Evolutionary conservation across 306 rosid species (phyloP).

Genomic region (Hippophae gyantsensis): DNA sequence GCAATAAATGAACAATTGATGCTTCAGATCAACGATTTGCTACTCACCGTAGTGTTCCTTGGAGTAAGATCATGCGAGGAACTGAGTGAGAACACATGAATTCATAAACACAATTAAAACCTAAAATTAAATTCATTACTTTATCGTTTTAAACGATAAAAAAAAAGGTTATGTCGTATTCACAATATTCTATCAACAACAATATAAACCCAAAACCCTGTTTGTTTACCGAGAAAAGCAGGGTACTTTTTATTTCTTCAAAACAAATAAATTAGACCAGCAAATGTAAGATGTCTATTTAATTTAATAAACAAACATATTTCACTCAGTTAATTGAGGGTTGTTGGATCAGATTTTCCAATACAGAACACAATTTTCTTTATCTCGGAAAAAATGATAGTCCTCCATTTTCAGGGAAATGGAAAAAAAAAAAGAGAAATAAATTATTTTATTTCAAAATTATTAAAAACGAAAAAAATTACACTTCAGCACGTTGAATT

Average conservation of each 20-base stretch:
- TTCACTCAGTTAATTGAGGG: no score
- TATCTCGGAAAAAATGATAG: not conserved
- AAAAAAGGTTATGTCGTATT: not conserved
- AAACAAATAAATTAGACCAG: not conserved
- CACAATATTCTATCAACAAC: no score
- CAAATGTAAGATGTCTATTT: no score
- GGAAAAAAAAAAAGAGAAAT: not conserved
- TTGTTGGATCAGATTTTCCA: no score
- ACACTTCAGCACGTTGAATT: no score
- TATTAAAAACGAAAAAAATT: no score
- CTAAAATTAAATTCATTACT: not conserved
- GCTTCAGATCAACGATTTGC: slow-evolving; percentile 19
- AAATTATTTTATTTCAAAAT: no score
- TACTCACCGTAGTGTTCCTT: slow-evolving; percentile 1
- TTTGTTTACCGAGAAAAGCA: slow-evolving; percentile 16
- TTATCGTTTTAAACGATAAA: not conserved
- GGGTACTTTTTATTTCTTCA: slow-evolving; percentile 1
- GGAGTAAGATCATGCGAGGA: slow-evolving; percentile 12
- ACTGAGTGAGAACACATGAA: slow-evolving; percentile 4
- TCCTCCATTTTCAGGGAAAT: not conserved
- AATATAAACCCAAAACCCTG: not conserved
- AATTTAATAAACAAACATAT: no score
- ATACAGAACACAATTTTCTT: no score
- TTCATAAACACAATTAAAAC: not conserved
- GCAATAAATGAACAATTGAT: slow-evolving; percentile 31